Evolutionary conservation across 129 eudicot genomes (phyloP).

Genomic region (Oenanthe sinensis): DNA sequence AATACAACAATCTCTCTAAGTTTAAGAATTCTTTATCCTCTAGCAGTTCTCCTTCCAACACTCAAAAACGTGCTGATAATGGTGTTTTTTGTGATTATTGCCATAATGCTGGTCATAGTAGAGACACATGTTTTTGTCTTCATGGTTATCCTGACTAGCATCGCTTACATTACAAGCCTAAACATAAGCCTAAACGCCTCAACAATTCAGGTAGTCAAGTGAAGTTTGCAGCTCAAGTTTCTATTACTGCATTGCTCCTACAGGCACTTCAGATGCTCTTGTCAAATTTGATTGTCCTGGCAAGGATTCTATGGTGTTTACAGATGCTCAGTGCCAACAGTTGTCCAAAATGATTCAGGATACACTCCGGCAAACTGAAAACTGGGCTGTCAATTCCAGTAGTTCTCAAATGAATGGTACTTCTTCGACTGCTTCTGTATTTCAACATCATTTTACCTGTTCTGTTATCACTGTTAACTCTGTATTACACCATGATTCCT

Average conservation of each 20-base stretch:
- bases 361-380: rapidly evolving
- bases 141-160: neutral
- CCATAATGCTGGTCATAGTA: neutral
- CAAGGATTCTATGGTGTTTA: neutral
- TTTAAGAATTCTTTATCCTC: no score
- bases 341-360: neutral
- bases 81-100: neutral
- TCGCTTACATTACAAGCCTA: neutral
- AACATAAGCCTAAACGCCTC: neutral
- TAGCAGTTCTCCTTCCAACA: no score
- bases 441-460: neutral
- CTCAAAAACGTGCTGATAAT: no score
- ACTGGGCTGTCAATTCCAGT: neutral
- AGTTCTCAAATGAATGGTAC: neutral
- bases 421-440: rapidly evolving
- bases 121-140: neutral
- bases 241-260: no score
- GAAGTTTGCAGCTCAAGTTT: no score
- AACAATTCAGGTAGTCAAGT: neutral
- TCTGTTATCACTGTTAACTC: neutral
- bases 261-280: no score
- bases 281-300: neutral
- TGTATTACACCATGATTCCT: neutral
- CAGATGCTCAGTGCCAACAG: neutral
- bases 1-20: no score